phyloP scores from a whole-genome alignment of 352 stramenopile species.

The Blastocystis sp. region DNA sequence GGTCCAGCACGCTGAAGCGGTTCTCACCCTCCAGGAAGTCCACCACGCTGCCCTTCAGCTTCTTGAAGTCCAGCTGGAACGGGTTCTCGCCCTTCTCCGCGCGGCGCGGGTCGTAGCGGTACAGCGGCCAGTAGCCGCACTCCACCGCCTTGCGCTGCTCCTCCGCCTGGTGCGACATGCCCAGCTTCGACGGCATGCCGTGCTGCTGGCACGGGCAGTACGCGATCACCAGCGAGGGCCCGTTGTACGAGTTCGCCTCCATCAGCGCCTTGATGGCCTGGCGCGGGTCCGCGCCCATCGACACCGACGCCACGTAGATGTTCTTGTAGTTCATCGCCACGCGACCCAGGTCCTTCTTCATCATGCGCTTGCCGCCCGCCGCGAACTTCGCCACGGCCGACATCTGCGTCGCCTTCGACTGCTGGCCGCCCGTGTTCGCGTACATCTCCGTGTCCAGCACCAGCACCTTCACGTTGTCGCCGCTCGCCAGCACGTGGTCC shows the following conservation, averaged over 20 bases:
- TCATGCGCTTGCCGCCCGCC: conserved; percentile 34
- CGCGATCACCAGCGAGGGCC: conserved; percentile 18
- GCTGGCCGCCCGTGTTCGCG: conserved; percentile 71
- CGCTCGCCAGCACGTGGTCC: conserved; percentile 76
- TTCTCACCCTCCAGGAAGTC: conserved; percentile 62
- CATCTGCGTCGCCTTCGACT: conserved; percentile 62
- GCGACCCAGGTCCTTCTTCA: conserved; percentile 38
- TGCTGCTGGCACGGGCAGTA: conserved; percentile 46
- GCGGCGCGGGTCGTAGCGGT: conserved; percentile 56
- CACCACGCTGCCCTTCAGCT: conserved; percentile 38
- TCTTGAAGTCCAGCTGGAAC: conserved; percentile 66
- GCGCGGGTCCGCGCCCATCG: conserved; percentile 24
- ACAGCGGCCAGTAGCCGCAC: conserved; percentile 61
- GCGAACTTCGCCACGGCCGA: conserved; percentile 51
- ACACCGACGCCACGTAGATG: conserved; percentile 51
- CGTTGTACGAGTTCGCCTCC: conserved; percentile 34
- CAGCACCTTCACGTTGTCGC: conserved; percentile 77
- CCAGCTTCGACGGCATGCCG: conserved; percentile 28
- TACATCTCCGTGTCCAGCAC: conserved; percentile 78
- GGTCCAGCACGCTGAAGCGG: conserved; percentile 7
- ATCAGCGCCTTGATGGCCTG: conserved; percentile 33
- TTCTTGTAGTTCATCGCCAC: conserved; percentile 66
- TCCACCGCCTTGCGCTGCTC: conserved; percentile 15
- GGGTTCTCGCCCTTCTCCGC: conserved; percentile 52
- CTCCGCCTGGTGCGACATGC: conserved; percentile 39